Evolutionary conservation across 805 yeast genomes (phyloP).

Genomic region (Candida gorgasii): DNA sequence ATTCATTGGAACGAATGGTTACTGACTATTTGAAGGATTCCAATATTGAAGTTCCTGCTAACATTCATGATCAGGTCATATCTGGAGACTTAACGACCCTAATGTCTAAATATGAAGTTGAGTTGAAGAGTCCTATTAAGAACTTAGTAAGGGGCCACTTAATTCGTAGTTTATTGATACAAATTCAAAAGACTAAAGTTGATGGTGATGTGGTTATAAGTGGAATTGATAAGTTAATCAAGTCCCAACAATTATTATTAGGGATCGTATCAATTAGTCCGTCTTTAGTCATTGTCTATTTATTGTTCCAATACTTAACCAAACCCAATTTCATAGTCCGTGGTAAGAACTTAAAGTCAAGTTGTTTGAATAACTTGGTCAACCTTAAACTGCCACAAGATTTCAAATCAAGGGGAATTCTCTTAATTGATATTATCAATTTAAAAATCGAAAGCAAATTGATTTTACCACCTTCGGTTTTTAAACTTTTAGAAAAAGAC

Average conservation of each 20-base stretch:
- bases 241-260: slow-evolving; percentile 92
- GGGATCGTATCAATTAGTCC: slow-evolving; percentile 91
- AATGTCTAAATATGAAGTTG: slow-evolving; percentile 77
- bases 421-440: slow-evolving; percentile 19
- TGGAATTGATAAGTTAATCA: slow-evolving; percentile 86
- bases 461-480: slow-evolving; percentile 11
- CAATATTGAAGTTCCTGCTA: slow-evolving; percentile 20
- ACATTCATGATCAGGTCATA: slow-evolving; percentile 51
- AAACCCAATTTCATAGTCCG: slow-evolving; percentile 29
- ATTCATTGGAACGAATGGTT: slow-evolving; percentile 86
- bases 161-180: slow-evolving; percentile 77
- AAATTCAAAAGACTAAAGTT: slow-evolving; percentile 93
- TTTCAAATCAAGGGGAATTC: slow-evolving; percentile 16
- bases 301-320: slow-evolving; percentile 40
- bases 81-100: slow-evolving; percentile 80
- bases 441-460: slow-evolving; percentile 17
- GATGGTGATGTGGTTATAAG: slow-evolving; percentile 88
- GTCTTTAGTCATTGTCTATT: slow-evolving; percentile 58
- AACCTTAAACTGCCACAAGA: slow-evolving; percentile 31
- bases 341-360: slow-evolving; percentile 35
- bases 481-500: slow-evolving; percentile 13
- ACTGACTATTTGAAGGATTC: slow-evolving; percentile 54
- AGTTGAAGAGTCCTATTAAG: slow-evolving; percentile 67
- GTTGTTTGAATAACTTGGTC: slow-evolving; percentile 58
- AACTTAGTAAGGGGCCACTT: slow-evolving; percentile 69